phyloP scores from a whole-genome alignment of 1,284 basidiomycete species.

The Boletus mariae region DNA sequence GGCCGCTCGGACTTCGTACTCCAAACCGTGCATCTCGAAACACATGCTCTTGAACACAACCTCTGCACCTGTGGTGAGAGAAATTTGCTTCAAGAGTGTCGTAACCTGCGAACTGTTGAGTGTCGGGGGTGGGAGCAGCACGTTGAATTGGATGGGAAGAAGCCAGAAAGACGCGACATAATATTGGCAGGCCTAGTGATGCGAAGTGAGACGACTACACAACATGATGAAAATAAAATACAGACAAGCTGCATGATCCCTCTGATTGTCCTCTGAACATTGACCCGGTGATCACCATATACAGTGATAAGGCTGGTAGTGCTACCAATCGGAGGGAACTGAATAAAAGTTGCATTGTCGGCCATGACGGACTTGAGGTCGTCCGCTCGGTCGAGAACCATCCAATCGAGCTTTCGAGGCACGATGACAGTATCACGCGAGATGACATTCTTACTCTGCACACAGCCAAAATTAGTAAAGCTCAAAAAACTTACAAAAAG shows the following conservation, averaged over 20 bases:
- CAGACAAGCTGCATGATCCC: slow-evolving; percentile 93
- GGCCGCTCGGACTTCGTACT: slow-evolving; percentile 86
- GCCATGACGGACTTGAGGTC: slow-evolving; percentile 90
- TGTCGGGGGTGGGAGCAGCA: slow-evolving; percentile 77
- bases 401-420: slow-evolving; percentile 97
- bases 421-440: slow-evolving; percentile 92
- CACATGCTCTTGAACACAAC: slow-evolving; percentile 97
- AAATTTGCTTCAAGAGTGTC: slow-evolving; percentile 82
- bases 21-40: slow-evolving; percentile 96
- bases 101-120: slow-evolving; percentile 85
- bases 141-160: slow-evolving; percentile 89
- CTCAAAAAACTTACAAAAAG: neutral
- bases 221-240: slow-evolving; percentile 18
- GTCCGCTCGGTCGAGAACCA: slow-evolving; percentile 90
- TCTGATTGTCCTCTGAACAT: slow-evolving; percentile 92
- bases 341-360: slow-evolving; percentile 95
- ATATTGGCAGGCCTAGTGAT: slow-evolving; percentile 84
- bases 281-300: slow-evolving; percentile 92
- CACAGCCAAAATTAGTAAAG: slow-evolving; percentile 4
- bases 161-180: slow-evolving; percentile 97
- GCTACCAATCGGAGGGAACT: slow-evolving; percentile 88
- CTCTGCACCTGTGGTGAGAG: slow-evolving; percentile 86
- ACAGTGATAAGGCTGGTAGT: slow-evolving; percentile 91
- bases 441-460: slow-evolving; percentile 86
- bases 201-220: slow-evolving; percentile 6